Percentiles rank a stretch among this genome's conserved stretches.
phyloP scores from a whole-genome alignment of 345 rosid species.

The Arabis alpina region DNA sequence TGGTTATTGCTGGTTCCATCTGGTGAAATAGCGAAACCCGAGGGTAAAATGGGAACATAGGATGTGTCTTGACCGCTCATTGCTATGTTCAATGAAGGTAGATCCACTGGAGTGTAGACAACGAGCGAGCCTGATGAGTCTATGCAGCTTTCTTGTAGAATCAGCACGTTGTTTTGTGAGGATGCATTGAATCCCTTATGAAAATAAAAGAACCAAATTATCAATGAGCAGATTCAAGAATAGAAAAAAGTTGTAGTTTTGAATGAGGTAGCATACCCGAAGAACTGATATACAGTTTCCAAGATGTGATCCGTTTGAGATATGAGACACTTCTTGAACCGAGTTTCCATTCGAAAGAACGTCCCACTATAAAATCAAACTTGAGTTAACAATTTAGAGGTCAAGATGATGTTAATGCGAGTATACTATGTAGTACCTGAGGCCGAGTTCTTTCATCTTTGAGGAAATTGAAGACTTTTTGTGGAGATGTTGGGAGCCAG shows the following conservation, averaged over 20 bases:
- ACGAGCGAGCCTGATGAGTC: conserved; percentile 84
- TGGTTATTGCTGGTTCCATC: conserved; percentile 52
- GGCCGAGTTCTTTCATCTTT: conserved; percentile 89
- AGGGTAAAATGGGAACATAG: conserved; percentile 77
- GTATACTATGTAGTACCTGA: conserved; percentile 53
- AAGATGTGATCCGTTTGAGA: conserved; percentile 84
- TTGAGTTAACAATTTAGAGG: background rate
- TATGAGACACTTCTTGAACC: conserved; percentile 88
- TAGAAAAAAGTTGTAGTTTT: background rate
- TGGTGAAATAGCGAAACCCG: conserved; percentile 80
- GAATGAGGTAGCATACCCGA: conserved; percentile 58
- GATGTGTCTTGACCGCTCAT: conserved; percentile 94
- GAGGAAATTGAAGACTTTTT: conserved; percentile 77
- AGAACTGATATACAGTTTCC: conserved; percentile 95
- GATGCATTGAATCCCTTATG: conserved; percentile 70
- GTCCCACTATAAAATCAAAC: conserved; percentile 69
- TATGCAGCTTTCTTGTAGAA: conserved; percentile 94
- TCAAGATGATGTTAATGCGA: background rate
- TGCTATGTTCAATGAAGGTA: conserved; percentile 75
- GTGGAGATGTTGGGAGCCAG: conserved; percentile 84
- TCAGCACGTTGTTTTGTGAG: conserved; percentile 87
- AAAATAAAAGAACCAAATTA: background rate
- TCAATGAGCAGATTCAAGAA: conserved; percentile 3
- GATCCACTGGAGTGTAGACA: conserved; percentile 84
- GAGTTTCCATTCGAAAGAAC: conserved; percentile 85